Evolutionary conservation across 225 moss, liverwort and hornwort genomes (phyloP), one percentile per base, ranked within the genome.

Genomic region (Straminergon stramineum): DNA sequence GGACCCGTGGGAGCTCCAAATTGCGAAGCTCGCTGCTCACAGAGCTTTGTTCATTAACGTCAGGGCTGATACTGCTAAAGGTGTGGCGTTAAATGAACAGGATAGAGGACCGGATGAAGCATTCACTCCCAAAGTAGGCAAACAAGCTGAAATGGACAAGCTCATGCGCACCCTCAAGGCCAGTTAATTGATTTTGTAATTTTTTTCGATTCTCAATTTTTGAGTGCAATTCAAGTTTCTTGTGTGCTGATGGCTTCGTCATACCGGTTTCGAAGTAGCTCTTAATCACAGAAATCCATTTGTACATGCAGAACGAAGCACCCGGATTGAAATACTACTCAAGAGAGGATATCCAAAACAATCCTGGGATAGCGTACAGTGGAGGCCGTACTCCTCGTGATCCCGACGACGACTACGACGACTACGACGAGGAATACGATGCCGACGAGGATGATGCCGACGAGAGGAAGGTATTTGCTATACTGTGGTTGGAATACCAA

Each of bases 91-190:
- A 43, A 43, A 83, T 88, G 63, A 90, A 85, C 95, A 98, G 96
- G 91, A 95, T 81, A 96, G 97, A 90, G 92, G 92, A 85, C 92
- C 95, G 77, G 94, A 93, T 60, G 94, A 95, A 84, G 88, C 92
- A 2, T 99, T 97, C 84, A 92, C 75, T 45, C 95, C 97, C 26
- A 99, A 97, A 87, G 52, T 91, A 43, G 92, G 95, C 83, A 97
- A 97, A 84, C 95, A 96, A 91, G 99, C 96, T 78, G 97, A 99
- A 89, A 95, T 97, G 96, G 96, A 96, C 85, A 96, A 92, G 91
- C 68, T 99, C 79, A 94, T 95, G 94, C 95, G 96, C 86, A 93
- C 94, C 30, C 95, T 99, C 91, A 89, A 95, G 91, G 97, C 97
- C 89, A 94, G 98, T 90, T 62, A 34, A 68, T 79, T 55, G 23